Evolutionary conservation across 106 monocot genomes (phyloP), one percentile per base, ranked within the genome.

Genomic region (Alisma plantagoaquatica): DNA sequence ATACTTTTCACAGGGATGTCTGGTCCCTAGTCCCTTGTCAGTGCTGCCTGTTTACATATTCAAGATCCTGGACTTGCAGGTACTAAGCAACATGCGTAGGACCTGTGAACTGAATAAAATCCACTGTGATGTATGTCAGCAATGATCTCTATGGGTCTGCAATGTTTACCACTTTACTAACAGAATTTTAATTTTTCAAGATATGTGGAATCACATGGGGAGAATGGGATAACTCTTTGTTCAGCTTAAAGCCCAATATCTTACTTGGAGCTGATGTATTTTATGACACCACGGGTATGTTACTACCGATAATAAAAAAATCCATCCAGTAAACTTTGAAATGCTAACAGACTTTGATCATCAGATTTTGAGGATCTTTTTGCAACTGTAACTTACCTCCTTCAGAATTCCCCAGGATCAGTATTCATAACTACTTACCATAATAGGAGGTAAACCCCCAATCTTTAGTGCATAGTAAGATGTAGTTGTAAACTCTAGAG

Each of bases 251-350:
- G 19, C 98, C 98, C 53, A 49, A 77, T 11, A 70, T 98, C 57
- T 46, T 98, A 41, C 98, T 98, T 49, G 96, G 90, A 41, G 98
- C 98, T 45, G 98, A 98, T 70, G 90, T 98, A 24, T 51, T 98
- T 16, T 98, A 98, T 38, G 76, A 90, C 57, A 61, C 75, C 24
- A 69, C 48, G 58, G 84, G 94, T 96, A 53, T 38, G 57, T 21
- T 23, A 6, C 10, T 14, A 6, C 27, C 52, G 9, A 20, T 52
- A n/a, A n/a, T n/a, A n/a, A n/a, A n/a, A n/a, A n/a, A n/a, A n/a
- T n/a, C n/a, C n/a, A n/a, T n/a, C n/a, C n/a, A n/a, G n/a, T n/a
- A n/a, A n/a, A n/a, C n/a, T n/a, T n/a, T n/a, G n/a, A n/a, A n/a
- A n/a, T n/a, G n/a, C n/a, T n/a, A n/a, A n/a, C n/a, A n/a, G n/a